Evolutionary conservation across 805 yeast species (phyloP), one percentile per base, ranked within the genome.

Genomic region (Metschnikowia anglica): DNA sequence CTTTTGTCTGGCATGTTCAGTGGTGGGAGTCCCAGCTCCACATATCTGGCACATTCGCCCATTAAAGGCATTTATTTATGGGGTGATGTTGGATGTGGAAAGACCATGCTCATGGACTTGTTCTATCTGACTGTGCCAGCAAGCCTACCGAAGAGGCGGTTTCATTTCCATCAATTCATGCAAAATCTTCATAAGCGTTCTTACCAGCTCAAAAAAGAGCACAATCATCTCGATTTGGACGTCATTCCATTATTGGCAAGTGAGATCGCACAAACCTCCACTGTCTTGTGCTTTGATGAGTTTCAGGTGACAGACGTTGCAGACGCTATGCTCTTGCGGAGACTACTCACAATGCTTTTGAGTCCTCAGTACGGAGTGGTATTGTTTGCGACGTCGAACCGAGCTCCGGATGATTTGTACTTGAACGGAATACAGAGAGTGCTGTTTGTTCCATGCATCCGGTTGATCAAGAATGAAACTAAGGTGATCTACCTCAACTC

Each of bases 61-160:
- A 41, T 46, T 19, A 96, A 76, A 51, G 99, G 99, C 4, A 84
- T 93, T 6, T 93, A 93, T 58, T 72, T 93, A 23, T 93, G 87
- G 63, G 99, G 99, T 17, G 98, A 93, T 62, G 99, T 93, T 32
- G 99, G 99, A 2, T 90, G 98, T 64, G 99, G 99, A 3, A 91
- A 93, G 60, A 93, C 99, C 6, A 91, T 93, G 97, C 71, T 93
- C 47, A 91, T 93, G 98, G 98, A 93, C 63, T 71, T 93, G 52
- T 93, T 93, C 57, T 93, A 90, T 65, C 71, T 79, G 16, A 88
- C 96, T 0, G 76, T 91, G 13, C 97, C 98, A 0, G 39, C 64
- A 0, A 87, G 85, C 59, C 69, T 93, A 45, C 76, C 91, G 10
- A 88, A 89, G 57, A 76, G 73, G 54, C 74, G 99, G 51, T 72